Base-by-base conservation (phyloP, 73 alveolate genomes). In the Paramecium biaurelia region DNA sequence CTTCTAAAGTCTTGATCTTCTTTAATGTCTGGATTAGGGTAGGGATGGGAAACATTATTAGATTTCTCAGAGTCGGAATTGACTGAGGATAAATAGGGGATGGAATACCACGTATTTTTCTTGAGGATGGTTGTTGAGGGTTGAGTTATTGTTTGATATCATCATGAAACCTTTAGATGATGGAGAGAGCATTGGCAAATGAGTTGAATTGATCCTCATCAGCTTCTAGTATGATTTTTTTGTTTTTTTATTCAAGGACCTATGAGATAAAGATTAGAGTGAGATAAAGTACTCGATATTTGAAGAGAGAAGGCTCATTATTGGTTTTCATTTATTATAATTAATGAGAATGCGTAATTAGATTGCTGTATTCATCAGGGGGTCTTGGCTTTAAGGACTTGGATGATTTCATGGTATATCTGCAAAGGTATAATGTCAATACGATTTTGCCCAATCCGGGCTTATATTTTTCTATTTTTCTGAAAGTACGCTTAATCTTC, bases 371-470 rank as follows among this genome's bases (percentile, higher is more conserved):
- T 63, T 63, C 49, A 32, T 63, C 84, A 63, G 32, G 34, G 59
- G 87, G 23, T 41, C 59, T 79, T 53, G 68, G 68, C 68, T 53
- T 53, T 18, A 4, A 53, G 68, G 68, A 53, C 68, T 23, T 53
- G 74, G 76, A 79, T 41, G 56, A 79, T 79, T 34, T 79, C 90
- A 20, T 79, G 90, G 74, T 24, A 79, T 20, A 79, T 38, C 90
- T 79, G 45, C 32, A 30, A 79, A 41, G 30, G 56, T 79, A 30
- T 79, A 30, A 79, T 42, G 42, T 43, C 12, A 38, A 43, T 79
- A 79, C 90, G 42, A 26, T 24, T 79, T 79, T 79, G 42, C 76
- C 90, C 53, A 79, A 79, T 79, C 90, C 90, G 18, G 90, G 90
- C 72, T 79, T 79, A 45, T 79, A 79, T 79, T 79, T 79, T 24